Evolutionary conservation across 2,329 filamentous ascomycete species (phyloP).

Genomic region (Ophiosphaerella korrae): DNA sequence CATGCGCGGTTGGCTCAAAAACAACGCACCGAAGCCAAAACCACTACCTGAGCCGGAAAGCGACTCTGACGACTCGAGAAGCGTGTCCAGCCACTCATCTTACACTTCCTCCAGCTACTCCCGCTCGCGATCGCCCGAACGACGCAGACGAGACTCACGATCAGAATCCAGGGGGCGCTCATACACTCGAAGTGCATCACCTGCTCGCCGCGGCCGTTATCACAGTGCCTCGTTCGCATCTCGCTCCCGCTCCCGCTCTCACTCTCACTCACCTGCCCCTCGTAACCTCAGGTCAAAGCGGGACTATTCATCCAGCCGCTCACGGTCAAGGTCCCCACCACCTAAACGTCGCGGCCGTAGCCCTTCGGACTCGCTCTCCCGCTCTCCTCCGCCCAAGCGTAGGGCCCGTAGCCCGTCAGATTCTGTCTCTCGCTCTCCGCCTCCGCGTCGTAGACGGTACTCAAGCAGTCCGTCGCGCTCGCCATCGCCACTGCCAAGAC

Average conservation of each 20-base stretch:
- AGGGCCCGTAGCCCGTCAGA: slow-evolving; percentile 24
- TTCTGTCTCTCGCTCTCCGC: slow-evolving; percentile 19
- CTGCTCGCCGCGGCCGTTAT: slow-evolving; percentile 25
- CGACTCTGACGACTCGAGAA: slow-evolving; percentile 40
- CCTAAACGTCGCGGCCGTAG: slow-evolving; percentile 32
- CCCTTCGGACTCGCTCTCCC: slow-evolving; percentile 22
- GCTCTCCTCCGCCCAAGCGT: slow-evolving; percentile 28
- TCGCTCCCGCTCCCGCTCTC: slow-evolving; percentile 23
- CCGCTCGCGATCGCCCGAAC: slow-evolving; percentile 28
- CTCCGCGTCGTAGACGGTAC: slow-evolving; percentile 14
- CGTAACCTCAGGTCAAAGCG: slow-evolving; percentile 22
- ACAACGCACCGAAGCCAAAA: slow-evolving; percentile 78
- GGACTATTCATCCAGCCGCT: slow-evolving; percentile 37
- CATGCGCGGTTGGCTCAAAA: slow-evolving; percentile 89
- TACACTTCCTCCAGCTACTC: slow-evolving; percentile 39
- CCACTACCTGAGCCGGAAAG: slow-evolving; percentile 53
- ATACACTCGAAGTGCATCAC: slow-evolving; percentile 37
- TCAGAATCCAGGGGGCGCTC: slow-evolving; percentile 36
- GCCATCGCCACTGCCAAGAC: slow-evolving; percentile 18
- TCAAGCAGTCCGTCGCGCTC: slow-evolving; percentile 9
- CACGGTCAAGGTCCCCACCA: slow-evolving; percentile 24
- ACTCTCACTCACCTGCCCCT: slow-evolving; percentile 28
- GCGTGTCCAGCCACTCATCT: slow-evolving; percentile 40
- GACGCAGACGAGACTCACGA: slow-evolving; percentile 27
- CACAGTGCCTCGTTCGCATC: slow-evolving; percentile 27